phyloP scores from a whole-genome alignment of 192 early-diverging fungal species.

The Cetraspora pellucida region DNA sequence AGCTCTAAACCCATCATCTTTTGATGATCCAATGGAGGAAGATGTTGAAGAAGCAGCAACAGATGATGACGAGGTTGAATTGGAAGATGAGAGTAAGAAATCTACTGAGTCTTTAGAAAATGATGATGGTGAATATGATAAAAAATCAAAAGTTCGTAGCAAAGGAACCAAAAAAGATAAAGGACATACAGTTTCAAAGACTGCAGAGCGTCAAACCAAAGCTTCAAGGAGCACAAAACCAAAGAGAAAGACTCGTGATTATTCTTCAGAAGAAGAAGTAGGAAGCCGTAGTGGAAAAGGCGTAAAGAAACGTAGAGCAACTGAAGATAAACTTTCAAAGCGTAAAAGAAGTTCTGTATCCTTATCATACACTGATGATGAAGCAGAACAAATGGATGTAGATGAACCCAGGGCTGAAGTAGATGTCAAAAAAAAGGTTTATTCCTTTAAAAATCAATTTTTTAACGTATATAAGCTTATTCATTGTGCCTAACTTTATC shows the following conservation, averaged over 20 bases:
- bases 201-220: not conserved
- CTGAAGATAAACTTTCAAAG: constrained; percentile 7
- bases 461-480: not conserved
- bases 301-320: constrained; percentile 7
- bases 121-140: not conserved
- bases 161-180: not conserved
- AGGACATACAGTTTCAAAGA: not conserved
- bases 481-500: not conserved
- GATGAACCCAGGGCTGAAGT: constrained; percentile 1
- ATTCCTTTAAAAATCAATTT: not conserved
- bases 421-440: not conserved
- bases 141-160: constrained; percentile 16
- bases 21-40: constrained; percentile 14
- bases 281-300: not conserved
- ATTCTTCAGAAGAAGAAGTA: constrained; percentile 14
- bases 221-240: not conserved
- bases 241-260: not conserved
- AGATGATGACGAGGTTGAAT: not conserved
- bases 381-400: constrained; percentile 15
- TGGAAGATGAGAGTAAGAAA: constrained; percentile 14
- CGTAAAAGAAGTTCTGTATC: not conserved
- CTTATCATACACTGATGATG: constrained; percentile 3
- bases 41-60: not conserved
- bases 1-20: constrained; percentile 20
- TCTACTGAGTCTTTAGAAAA: constrained; percentile 15